Percentiles rank a stretch among this genome's conserved stretches.
These are phyloP conservation scores for Xylariaceae sp. DNA, from an alignment of 2,329 filamentous ascomycete genomes.

Conservation along the genomic window DNA sequence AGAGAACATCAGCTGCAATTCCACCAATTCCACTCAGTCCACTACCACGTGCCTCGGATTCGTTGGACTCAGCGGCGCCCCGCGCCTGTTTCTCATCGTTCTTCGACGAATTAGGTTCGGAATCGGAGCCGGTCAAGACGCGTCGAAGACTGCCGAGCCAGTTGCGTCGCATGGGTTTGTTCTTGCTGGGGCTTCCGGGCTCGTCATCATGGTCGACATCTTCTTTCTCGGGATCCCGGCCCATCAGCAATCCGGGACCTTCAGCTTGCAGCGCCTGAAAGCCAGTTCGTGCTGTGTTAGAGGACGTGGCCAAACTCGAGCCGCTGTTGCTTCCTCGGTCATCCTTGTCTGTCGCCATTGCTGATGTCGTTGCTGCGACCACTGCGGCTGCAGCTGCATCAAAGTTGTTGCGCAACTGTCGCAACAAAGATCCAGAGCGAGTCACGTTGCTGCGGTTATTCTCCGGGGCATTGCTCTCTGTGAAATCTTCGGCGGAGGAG, in stretches of 20 bases:
- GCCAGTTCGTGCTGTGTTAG: conserved; percentile 50
- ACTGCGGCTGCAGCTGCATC: conserved; percentile 31
- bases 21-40: conserved; percentile 38
- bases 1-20: conserved; percentile 40
- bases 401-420: conserved; percentile 33
- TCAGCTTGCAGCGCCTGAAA: conserved; percentile 50
- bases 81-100: conserved; percentile 29
- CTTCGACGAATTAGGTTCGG: conserved; percentile 28
- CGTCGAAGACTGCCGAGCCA: conserved; percentile 66
- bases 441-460: conserved; percentile 42
- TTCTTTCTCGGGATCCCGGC: conserved; percentile 26
- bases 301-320: conserved; percentile 37
- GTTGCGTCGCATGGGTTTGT: conserved; percentile 47
- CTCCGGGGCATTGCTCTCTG: conserved; percentile 54
- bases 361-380: conserved; percentile 19
- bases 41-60: conserved; percentile 40
- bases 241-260: conserved; percentile 44
- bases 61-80: conserved; percentile 34
- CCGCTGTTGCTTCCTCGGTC: conserved; percentile 34
- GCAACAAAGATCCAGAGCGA: conserved; percentile 35
- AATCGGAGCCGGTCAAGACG: conserved; percentile 49
- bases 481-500: conserved; percentile 38
- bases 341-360: conserved; percentile 13
- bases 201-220: conserved; percentile 22
- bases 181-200: conserved; percentile 54